phyloP scores from a whole-genome alignment of 305 asterid species.

The Fraxinus angustifolia region DNA sequence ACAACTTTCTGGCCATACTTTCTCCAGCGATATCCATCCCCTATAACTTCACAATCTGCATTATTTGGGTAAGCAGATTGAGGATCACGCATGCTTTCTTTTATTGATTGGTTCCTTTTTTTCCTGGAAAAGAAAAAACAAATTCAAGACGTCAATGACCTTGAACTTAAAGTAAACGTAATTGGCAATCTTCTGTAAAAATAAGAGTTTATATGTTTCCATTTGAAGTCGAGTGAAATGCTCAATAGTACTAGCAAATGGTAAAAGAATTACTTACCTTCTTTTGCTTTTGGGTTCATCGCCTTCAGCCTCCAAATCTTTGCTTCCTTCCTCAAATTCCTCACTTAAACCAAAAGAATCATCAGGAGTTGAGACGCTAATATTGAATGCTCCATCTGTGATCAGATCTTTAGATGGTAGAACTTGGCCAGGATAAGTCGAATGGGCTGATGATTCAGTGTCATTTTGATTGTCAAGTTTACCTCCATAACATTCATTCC shows the following conservation, averaged over 20 bases:
- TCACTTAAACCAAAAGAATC: conserved; percentile 3
- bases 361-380: conserved; percentile 27
- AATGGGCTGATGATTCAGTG: conserved; percentile 29
- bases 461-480: conserved; percentile 24
- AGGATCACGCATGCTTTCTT: conserved; percentile 37
- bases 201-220: not conserved
- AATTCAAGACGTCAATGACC: not conserved
- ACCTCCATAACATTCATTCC: conserved; percentile 22
- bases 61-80: conserved; percentile 33
- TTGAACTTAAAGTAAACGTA: not conserved
- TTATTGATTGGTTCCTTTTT: conserved; percentile 27
- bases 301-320: conserved; percentile 36
- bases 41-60: conserved; percentile 38
- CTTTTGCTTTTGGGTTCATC: conserved; percentile 51
- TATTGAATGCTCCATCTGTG: conserved; percentile 17
- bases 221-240: not conserved
- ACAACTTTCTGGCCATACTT: conserved; percentile 92
- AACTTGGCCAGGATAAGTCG: conserved; percentile 27
- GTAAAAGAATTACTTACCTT: conserved; percentile 38
- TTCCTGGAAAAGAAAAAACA: conserved; percentile 40
- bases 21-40: conserved; percentile 93
- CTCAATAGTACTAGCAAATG: not conserved
- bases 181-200: not conserved
- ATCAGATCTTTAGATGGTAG: conserved; percentile 24
- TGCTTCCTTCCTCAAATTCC: conserved; percentile 44